Conservation (phyloP, 2,329 filamentous ascomycete species). For the Colletotrichum camelliae region DNA sequence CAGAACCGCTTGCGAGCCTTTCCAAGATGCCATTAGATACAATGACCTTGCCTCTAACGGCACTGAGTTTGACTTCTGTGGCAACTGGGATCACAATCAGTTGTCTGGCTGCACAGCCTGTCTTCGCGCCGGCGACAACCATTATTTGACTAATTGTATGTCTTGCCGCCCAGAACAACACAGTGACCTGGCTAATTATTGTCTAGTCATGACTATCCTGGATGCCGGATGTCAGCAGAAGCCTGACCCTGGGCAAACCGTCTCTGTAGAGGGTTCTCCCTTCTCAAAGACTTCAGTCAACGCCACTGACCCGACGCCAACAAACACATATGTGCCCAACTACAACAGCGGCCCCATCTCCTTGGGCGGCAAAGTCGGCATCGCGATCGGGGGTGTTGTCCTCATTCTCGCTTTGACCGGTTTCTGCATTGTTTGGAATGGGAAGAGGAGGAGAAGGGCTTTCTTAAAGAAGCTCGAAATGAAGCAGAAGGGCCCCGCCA, state of each 20-base stretch:
- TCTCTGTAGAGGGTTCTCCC: conserved; percentile 57
- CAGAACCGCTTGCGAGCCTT: conserved; percentile 58
- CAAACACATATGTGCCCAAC: conserved; percentile 41
- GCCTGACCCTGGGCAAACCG: conserved; percentile 48
- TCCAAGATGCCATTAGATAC: conserved; percentile 52
- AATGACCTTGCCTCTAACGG: conserved; percentile 52
- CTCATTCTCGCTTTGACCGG: conserved; percentile 54
- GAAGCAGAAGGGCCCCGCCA: conserved; percentile 34
- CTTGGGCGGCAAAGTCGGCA: conserved; percentile 62
- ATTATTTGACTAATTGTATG: conserved; percentile 61
- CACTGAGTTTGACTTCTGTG: conserved; percentile 60
- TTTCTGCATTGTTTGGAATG: conserved; percentile 60
- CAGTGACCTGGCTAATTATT: conserved; percentile 1
- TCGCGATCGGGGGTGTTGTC: conserved; percentile 57
- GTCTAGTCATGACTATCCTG: conserved; percentile 52
- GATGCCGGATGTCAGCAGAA: conserved; percentile 61
- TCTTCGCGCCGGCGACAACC: conserved; percentile 39
- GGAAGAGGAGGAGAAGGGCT: conserved; percentile 58
- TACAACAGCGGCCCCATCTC: conserved; percentile 51
- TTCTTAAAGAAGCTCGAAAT: conserved; percentile 54
- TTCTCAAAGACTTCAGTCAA: conserved; percentile 56
- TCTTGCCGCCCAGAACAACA: not conserved
- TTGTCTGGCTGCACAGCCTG: conserved; percentile 54
- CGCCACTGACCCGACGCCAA: conserved; percentile 53
- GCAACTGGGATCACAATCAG: conserved; percentile 46